A percentile compares a stretch with the other conserved stretches of the same genome.
phyloP scores from a whole-genome alignment of 2,329 filamentous ascomycete species.

The Aspergillus oerlinghausenensis region DNA sequence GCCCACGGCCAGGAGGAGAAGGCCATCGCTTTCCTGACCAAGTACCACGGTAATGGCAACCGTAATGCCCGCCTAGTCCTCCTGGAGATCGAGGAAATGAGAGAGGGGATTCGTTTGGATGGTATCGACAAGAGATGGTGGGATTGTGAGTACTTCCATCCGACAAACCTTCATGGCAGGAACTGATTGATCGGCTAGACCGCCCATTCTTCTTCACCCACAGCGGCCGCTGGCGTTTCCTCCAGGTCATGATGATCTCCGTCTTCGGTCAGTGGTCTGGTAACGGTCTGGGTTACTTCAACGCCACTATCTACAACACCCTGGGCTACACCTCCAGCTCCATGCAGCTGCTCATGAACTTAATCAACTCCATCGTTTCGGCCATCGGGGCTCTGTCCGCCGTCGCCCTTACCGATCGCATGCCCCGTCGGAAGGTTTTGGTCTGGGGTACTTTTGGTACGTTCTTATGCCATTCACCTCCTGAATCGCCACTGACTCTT shows the following conservation, averaged over 20 bases:
- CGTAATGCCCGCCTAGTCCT: constrained; percentile 22
- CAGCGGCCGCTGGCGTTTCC: constrained; percentile 46
- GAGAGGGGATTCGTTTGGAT: constrained; percentile 40
- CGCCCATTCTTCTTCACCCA: constrained; percentile 43
- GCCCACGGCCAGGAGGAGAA: constrained; percentile 20
- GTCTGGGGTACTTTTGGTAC: constrained; percentile 40
- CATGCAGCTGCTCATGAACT: constrained; percentile 44
- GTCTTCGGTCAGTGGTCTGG: constrained; percentile 51
- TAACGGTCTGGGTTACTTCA: constrained; percentile 50
- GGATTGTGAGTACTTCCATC: constrained; percentile 37
- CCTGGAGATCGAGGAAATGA: constrained; percentile 26
- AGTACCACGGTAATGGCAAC: constrained; percentile 26
- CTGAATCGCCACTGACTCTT: background rate
- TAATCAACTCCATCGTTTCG: constrained; percentile 46
- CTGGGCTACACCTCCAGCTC: constrained; percentile 23
- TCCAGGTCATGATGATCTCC: constrained; percentile 49
- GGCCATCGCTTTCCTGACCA: constrained; percentile 18
- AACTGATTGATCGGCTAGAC: constrained; percentile 24
- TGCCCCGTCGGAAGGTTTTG: constrained; percentile 46
- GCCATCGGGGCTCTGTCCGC: constrained; percentile 44
- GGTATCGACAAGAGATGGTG: constrained; percentile 47
- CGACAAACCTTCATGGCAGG: background rate
- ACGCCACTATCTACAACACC: constrained; percentile 44
- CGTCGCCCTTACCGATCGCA: constrained; percentile 42
- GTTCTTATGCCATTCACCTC: background rate